These are phyloP conservation scores for Hypomyces rosellus DNA, from an alignment of 2,329 filamentous ascomycete species.

Conservation along the genomic window DNA sequence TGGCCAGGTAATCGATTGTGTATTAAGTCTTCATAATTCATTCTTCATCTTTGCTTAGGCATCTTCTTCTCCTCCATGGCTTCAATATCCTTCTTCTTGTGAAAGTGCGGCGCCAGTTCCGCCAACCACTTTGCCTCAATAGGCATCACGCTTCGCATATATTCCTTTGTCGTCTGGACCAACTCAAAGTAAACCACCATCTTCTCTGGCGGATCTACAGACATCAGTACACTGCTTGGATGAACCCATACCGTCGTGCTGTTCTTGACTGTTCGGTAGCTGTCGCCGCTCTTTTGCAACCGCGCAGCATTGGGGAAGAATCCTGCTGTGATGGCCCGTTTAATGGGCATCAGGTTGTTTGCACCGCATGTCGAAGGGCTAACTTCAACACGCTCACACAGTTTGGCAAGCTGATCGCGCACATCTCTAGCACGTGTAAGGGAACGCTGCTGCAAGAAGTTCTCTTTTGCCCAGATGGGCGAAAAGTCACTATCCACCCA, in stretches of 20 bases:
- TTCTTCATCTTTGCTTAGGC: conserved; percentile 28
- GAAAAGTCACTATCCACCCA: conserved; percentile 92
- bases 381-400: conserved; percentile 92
- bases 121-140: conserved; percentile 78
- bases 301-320: conserved; percentile 93
- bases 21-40: background rate
- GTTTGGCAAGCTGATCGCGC: conserved; percentile 81
- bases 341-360: conserved; percentile 66
- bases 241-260: conserved; percentile 87
- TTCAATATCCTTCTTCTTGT: conserved; percentile 87
- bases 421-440: conserved; percentile 85
- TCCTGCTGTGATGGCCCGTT: conserved; percentile 80
- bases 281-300: conserved; percentile 75
- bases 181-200: conserved; percentile 85
- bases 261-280: conserved; percentile 87
- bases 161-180: conserved; percentile 81
- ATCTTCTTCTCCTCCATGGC: conserved; percentile 68
- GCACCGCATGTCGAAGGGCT: conserved; percentile 61
- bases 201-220: conserved; percentile 66
- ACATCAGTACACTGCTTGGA: conserved; percentile 74
- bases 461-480: conserved; percentile 81
- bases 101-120: conserved; percentile 89
- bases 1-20: no score
- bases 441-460: conserved; percentile 88
- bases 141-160: conserved; percentile 82